phyloP scores from a whole-genome alignment of 495 filamentous ascomycete species.

The Cercophora samala region DNA sequence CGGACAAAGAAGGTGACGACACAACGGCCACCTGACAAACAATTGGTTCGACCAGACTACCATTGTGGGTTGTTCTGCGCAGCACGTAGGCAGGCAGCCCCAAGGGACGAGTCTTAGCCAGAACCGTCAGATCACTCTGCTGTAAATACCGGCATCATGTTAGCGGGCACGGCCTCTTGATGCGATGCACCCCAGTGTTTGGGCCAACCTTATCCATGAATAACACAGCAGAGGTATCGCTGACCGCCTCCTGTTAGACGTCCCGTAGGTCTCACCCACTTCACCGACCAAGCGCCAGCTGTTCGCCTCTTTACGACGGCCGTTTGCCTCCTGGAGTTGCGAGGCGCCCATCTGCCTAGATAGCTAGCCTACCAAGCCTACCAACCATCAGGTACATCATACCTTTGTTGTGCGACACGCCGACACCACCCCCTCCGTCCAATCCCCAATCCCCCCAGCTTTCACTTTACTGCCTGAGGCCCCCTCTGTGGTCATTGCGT shows the following conservation, averaged over 20 bases:
- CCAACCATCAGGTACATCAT: conserved; percentile 29
- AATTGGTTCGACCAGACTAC: conserved; percentile 16
- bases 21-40: conserved; percentile 8
- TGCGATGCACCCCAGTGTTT: conserved; percentile 15
- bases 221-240: conserved; percentile 24
- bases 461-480: conserved; percentile 18
- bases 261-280: conserved; percentile 14
- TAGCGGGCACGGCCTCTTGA: conserved; percentile 15
- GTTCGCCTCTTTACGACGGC: neutral
- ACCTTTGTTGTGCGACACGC: conserved; percentile 8
- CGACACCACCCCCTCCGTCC: neutral
- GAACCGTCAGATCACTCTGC: neutral
- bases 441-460: neutral
- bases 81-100: conserved; percentile 10
- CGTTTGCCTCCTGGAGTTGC: conserved; percentile 21
- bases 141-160: conserved; percentile 16
- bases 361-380: conserved; percentile 23
- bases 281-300: conserved; percentile 9
- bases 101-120: neutral
- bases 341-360: conserved; percentile 31
- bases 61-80: neutral
- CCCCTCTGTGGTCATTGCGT: conserved; percentile 5
- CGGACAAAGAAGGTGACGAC: conserved; percentile 13
- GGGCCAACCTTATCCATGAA: neutral
- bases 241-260: conserved; percentile 31